Conservation (phyloP, 1,284 basidiomycete genomes). For the Ceratobasidium sp. region DNA sequence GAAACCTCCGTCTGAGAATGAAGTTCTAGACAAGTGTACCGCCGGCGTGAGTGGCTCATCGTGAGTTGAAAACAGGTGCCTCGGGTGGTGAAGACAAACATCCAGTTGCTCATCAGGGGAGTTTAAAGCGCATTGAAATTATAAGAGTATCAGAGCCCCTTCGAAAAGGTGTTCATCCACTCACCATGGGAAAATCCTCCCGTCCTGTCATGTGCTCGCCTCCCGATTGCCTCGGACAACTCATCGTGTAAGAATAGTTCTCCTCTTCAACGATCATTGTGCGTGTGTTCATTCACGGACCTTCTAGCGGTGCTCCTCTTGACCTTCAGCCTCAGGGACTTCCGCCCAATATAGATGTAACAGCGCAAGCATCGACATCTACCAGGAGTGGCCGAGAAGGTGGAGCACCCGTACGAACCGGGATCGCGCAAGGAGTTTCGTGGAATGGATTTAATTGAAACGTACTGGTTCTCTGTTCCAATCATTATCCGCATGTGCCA, state of each 20-base stretch:
- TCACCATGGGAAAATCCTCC: neutral
- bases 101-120: neutral
- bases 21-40: neutral
- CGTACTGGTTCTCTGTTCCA: neutral
- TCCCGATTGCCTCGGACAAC: constrained; percentile 38
- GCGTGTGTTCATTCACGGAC: neutral
- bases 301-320: neutral
- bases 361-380: neutral
- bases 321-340: neutral
- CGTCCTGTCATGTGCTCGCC: neutral
- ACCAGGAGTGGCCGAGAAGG: neutral
- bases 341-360: neutral
- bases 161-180: neutral
- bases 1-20: neutral
- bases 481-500: too few species aligned
- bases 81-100: neutral
- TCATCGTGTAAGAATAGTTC: neutral
- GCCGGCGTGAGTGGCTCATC: too few species aligned
- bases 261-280: neutral
- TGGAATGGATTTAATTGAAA: neutral
- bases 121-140: neutral
- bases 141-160: neutral
- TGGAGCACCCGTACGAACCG: neutral
- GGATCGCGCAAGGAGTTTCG: neutral
- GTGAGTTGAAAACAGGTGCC: neutral